Evolutionary conservation across 2,329 filamentous ascomycete species (phyloP).

Genomic region (Parastagonospora avenae): DNA sequence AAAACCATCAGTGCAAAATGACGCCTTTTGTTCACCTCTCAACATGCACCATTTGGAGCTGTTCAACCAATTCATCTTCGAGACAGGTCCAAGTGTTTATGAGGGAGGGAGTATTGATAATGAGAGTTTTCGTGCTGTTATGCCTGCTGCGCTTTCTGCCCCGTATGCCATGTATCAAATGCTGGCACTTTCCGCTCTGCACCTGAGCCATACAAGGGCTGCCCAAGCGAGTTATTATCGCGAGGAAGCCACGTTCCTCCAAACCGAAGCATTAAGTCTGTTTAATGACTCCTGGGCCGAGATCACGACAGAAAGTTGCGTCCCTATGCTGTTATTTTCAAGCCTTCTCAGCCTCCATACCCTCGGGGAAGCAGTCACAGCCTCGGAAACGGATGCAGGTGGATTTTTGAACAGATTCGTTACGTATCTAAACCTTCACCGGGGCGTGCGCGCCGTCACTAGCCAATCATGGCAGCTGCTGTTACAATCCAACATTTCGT

Average conservation of each 20-base stretch:
- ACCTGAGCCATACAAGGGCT: conserved; percentile 15
- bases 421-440: no score
- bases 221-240: conserved; percentile 11
- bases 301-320: conserved; percentile 15
- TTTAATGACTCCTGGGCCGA: conserved; percentile 11
- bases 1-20: conserved; percentile 6
- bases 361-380: conserved; percentile 18
- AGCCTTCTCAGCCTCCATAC: conserved; percentile 17
- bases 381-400: conserved; percentile 5
- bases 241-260: conserved; percentile 19
- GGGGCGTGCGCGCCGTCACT: not conserved
- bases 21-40: conserved; percentile 1
- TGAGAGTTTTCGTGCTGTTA: conserved; percentile 7
- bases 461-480: conserved; percentile 13
- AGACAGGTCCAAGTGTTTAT: conserved; percentile 12
- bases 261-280: conserved; percentile 16
- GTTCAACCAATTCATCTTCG: conserved; percentile 22
- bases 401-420: not conserved
- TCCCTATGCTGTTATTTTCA: conserved; percentile 19
- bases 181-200: conserved; percentile 24
- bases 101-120: not conserved
- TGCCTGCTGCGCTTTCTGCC: conserved; percentile 16
- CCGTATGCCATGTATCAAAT: conserved; percentile 19
- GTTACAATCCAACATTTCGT: conserved; percentile 1
- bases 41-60: conserved; percentile 28